Evolutionary conservation across 306 rosid genomes (phyloP).

Genomic region (Cicer arietinum): DNA sequence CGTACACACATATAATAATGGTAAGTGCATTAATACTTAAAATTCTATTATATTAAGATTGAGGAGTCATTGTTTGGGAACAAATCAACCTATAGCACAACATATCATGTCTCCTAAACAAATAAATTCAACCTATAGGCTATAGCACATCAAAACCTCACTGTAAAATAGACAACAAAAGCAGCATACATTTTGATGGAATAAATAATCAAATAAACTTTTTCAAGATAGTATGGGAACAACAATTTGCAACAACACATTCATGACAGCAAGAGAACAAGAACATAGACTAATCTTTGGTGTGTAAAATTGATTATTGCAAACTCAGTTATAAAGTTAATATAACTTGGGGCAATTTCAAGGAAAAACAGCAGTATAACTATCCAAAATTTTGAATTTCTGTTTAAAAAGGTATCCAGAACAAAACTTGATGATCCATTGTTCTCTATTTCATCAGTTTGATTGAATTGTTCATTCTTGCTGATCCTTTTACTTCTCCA

Average conservation of each 20-base stretch:
- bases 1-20: no score
- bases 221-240: conserved; percentile 26
- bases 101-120: not conserved
- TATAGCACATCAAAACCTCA: not conserved
- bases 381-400: conserved; percentile 40
- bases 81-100: not conserved
- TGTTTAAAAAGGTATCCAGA: conserved; percentile 34
- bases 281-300: conserved; percentile 29
- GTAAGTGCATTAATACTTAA: no score
- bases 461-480: conserved; percentile 30
- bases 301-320: conserved; percentile 32
- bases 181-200: not conserved
- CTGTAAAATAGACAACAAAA: not conserved
- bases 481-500: conserved; percentile 56
- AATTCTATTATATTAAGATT: no score
- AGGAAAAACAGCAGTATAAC: conserved; percentile 34
- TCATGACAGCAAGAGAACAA: conserved; percentile 22
- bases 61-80: no score
- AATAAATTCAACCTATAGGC: not conserved
- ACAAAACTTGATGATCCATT: not conserved
- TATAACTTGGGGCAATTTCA: not conserved
- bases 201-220: not conserved
- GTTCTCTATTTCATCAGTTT: conserved; percentile 45
- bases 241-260: not conserved
- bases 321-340: conserved; percentile 33